phyloP scores from a whole-genome alignment of 2,329 filamentous ascomycete species.

The Truncatella angustata region DNA sequence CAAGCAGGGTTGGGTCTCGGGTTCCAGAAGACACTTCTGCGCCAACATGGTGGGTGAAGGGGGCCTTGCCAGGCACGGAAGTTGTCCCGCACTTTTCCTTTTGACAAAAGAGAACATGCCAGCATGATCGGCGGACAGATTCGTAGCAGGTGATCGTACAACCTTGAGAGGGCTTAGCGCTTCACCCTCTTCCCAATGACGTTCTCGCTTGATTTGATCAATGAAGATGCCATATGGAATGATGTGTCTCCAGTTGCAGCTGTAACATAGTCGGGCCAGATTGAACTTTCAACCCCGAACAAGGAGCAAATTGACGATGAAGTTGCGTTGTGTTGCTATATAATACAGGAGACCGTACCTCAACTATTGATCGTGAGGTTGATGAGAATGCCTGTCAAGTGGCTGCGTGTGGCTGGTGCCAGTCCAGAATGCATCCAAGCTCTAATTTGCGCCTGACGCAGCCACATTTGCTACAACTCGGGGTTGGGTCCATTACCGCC shows the following conservation, averaged over 20 bases:
- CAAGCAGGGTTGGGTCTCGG: neutral
- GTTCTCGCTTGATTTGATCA: constrained; percentile 2
- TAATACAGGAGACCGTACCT: no score
- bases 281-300: no score
- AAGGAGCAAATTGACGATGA: no score
- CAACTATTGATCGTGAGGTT: no score
- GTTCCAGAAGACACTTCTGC: neutral
- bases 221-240: constrained; percentile 10
- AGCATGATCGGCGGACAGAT: constrained; percentile 14
- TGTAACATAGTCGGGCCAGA: no score
- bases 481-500: neutral
- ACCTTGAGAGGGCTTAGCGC: constrained; percentile 10
- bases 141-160: constrained; percentile 14
- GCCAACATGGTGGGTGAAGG: neutral
- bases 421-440: neutral
- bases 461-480: no score
- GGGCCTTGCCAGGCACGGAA: constrained; percentile 3
- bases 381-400: neutral
- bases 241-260: neutral
- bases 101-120: constrained; percentile 14
- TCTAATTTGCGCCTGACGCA: neutral
- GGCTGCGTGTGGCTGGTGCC: neutral
- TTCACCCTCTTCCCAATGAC: neutral
- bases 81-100: constrained; percentile 2
- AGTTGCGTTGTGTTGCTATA: no score